Evolutionary conservation across 2,329 filamentous ascomycete genomes (phyloP).

Genomic region (Acrocalymma vagum): DNA sequence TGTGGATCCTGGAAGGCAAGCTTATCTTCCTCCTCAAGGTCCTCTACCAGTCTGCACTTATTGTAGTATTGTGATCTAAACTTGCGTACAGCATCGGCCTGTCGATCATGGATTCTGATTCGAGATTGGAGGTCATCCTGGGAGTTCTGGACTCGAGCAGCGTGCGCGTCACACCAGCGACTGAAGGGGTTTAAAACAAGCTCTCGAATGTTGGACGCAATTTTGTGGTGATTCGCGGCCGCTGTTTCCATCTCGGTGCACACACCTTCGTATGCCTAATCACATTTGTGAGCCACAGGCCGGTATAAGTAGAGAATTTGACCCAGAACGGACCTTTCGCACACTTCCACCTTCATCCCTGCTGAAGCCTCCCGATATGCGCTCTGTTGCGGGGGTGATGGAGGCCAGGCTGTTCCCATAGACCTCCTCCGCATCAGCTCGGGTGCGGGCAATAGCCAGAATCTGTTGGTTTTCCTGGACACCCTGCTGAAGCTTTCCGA

Average conservation of each 20-base stretch:
- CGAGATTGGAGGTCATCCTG: conserved; percentile 92
- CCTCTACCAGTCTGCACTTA: conserved; percentile 95
- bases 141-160: conserved; percentile 87
- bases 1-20: conserved; percentile 91
- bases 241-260: conserved; percentile 92
- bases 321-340: conserved; percentile 74
- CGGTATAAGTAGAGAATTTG: background rate
- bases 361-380: conserved; percentile 81
- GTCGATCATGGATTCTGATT: conserved; percentile 92
- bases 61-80: conserved; percentile 97
- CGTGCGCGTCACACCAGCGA: conserved; percentile 96
- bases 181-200: conserved; percentile 94
- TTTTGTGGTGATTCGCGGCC: conserved; percentile 89
- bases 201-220: conserved; percentile 94
- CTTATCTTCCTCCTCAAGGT: conserved; percentile 98
- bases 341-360: conserved; percentile 96
- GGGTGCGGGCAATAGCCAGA: conserved; percentile 88
- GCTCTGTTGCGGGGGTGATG: conserved; percentile 84
- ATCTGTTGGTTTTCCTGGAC: conserved; percentile 95
- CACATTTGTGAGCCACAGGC: conserved; percentile 28
- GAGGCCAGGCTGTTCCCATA: conserved; percentile 84
- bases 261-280: conserved; percentile 90
- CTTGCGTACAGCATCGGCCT: conserved; percentile 90
- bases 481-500: conserved; percentile 95
- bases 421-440: conserved; percentile 91